Evolutionary conservation across 2,329 filamentous ascomycete genomes (phyloP).

Genomic region (Zasmidium cellare): DNA sequence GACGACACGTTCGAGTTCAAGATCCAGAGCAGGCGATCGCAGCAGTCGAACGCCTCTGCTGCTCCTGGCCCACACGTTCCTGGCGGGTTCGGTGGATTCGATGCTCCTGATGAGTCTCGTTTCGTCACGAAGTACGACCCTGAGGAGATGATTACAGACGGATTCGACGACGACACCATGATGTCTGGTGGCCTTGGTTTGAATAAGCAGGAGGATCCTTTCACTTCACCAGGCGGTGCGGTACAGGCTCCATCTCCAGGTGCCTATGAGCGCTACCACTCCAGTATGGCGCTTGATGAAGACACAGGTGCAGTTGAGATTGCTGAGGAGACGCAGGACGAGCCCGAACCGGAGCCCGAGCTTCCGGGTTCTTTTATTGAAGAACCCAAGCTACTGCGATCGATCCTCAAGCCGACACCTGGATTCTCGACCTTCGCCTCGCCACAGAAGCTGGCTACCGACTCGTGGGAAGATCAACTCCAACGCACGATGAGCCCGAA

Average conservation of each 20-base stretch:
- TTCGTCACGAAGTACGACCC: conserved; percentile 48
- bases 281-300: conserved; percentile 37
- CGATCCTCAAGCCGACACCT: conserved; percentile 48
- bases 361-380: conserved; percentile 77
- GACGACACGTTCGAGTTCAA: conserved; percentile 60
- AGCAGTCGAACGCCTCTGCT: conserved; percentile 33
- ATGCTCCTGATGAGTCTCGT: conserved; percentile 42
- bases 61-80: conserved; percentile 53
- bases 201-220: conserved; percentile 24
- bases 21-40: conserved; percentile 15
- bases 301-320: conserved; percentile 40
- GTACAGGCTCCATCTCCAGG: conserved; percentile 31
- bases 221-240: conserved; percentile 29
- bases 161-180: conserved; percentile 43
- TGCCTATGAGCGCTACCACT: conserved; percentile 30
- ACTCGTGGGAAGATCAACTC: conserved; percentile 92
- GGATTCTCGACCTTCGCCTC: conserved; percentile 42
- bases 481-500: conserved; percentile 91
- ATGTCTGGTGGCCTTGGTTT: conserved; percentile 24
- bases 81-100: conserved; percentile 86
- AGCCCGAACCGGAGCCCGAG: conserved; percentile 62
- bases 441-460: conserved; percentile 60
- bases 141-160: conserved; percentile 43
- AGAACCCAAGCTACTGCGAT: conserved; percentile 62
- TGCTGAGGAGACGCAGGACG: conserved; percentile 60